These are phyloP conservation scores for Yamadazyma mexicana DNA, from an alignment of 1,139 yeast genomes.

Conservation along the genomic window DNA sequence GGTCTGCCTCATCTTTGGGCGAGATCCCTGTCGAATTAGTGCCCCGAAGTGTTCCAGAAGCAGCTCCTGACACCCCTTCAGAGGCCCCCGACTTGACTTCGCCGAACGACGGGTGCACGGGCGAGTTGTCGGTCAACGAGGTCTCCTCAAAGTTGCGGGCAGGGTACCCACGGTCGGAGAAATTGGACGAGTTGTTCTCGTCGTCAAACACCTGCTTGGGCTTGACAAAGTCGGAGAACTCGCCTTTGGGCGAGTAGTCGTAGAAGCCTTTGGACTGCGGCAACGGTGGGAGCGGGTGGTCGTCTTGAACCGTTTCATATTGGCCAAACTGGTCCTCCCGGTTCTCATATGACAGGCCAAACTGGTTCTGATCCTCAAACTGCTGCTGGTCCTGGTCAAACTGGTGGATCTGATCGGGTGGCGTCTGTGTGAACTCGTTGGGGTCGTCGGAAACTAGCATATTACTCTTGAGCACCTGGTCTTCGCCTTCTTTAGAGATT, in stretches of 20 bases:
- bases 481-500: not conserved
- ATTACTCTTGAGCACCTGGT: not conserved
- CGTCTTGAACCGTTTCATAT: slow-evolving; percentile 1
- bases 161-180: slow-evolving; percentile 9
- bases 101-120: slow-evolving; percentile 4
- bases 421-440: not conserved
- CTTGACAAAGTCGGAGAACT: slow-evolving; percentile 1
- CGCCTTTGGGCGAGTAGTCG: slow-evolving; percentile 6
- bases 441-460: not conserved
- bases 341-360: slow-evolving; percentile 9
- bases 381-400: too few relatives aligned
- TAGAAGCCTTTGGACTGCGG: not conserved
- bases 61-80: not conserved
- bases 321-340: too few relatives aligned
- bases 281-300: too few relatives aligned
- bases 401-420: slow-evolving; percentile 1
- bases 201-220: slow-evolving; percentile 17
- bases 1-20: not conserved
- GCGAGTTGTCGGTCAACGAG: slow-evolving; percentile 1
- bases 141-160: slow-evolving; percentile 1
- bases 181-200: slow-evolving; percentile 14
- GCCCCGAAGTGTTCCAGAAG: slow-evolving; percentile 2
- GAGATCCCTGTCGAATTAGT: slow-evolving; percentile 1
- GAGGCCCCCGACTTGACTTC: slow-evolving; percentile 1
- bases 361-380: slow-evolving; percentile 6